phyloP scores from a whole-genome alignment of 2,329 filamentous ascomycete species.

The Lasiodiplodia theobromae region DNA sequence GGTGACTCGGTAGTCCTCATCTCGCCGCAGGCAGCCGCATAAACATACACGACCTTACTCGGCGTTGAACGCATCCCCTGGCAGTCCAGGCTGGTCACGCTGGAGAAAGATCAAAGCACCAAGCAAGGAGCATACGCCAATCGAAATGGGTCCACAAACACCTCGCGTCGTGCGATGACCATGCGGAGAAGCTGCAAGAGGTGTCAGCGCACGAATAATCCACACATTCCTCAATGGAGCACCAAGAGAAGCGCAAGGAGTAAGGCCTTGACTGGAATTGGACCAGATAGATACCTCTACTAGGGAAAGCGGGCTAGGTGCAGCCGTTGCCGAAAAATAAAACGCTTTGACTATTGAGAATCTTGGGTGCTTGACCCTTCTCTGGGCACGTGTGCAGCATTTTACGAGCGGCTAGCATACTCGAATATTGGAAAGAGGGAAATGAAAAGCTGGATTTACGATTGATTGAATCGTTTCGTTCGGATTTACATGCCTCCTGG shows the following conservation, averaged over 20 bases:
- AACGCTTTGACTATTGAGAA: neutral
- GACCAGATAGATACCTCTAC: neutral
- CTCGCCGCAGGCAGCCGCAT: slow-evolving; percentile 44
- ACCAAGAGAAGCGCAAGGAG: neutral
- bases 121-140: slow-evolving; percentile 2
- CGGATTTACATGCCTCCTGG: neutral
- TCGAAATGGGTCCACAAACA: neutral
- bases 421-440: too few species aligned
- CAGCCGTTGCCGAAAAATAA: neutral
- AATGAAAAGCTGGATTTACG: too few species aligned
- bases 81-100: neutral
- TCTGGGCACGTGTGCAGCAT: too few species aligned
- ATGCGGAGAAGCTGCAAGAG: neutral
- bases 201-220: neutral
- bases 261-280: too few species aligned
- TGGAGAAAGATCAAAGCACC: neutral
- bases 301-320: neutral
- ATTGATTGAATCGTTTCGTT: too few species aligned
- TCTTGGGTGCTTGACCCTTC: neutral
- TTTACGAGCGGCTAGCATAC: too few species aligned
- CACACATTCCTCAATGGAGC: neutral
- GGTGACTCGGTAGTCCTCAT: slow-evolving; percentile 61
- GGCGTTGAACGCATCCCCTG: neutral
- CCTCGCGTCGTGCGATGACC: neutral
- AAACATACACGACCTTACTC: neutral